phyloP scores from a whole-genome alignment of 106 monocot species.

The Dioscorea zingiberensis region DNA sequence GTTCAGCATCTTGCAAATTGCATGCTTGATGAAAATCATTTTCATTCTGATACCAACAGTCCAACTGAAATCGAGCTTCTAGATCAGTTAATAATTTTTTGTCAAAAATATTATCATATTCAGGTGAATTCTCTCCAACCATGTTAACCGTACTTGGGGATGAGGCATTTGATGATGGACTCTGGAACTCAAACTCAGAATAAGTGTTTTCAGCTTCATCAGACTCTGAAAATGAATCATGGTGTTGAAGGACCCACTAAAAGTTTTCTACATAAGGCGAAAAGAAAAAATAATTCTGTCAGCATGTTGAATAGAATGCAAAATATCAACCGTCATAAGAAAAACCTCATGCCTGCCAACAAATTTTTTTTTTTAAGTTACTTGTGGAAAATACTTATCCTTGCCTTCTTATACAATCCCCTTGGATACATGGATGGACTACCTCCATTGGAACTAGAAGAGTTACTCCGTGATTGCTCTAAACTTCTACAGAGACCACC shows the following conservation, averaged over 20 bases:
- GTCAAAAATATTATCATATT: conserved; percentile 6
- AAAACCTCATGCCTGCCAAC: no score
- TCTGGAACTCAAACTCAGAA: conserved; percentile 19
- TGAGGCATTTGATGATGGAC: conserved; percentile 16
- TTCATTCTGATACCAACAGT: conserved; percentile 3
- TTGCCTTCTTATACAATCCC: conserved; percentile 27
- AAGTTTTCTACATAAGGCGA: conserved; percentile 25
- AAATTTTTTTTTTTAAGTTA: no score
- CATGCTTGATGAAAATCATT: no score
- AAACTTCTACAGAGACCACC: conserved; percentile 50
- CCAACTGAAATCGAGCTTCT: not conserved
- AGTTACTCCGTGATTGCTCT: conserved; percentile 28
- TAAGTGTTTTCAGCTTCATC: conserved; percentile 49
- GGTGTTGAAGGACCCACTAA: conserved; percentile 14
- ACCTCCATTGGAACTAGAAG: conserved; percentile 24
- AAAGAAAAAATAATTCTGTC: not conserved
- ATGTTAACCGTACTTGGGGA: not conserved
- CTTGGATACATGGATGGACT: conserved; percentile 11
- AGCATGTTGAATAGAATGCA: not conserved
- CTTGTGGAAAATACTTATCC: conserved; percentile 2
- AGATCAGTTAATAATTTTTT: conserved; percentile 5
- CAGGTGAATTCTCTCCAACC: conserved; percentile 10
- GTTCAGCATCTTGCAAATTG: no score
- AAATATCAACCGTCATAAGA: no score
- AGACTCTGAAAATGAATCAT: conserved; percentile 39